These are phyloP conservation scores for Alternaria triticina DNA, from an alignment of 2,329 filamentous ascomycete species.

Conservation along the genomic window DNA sequence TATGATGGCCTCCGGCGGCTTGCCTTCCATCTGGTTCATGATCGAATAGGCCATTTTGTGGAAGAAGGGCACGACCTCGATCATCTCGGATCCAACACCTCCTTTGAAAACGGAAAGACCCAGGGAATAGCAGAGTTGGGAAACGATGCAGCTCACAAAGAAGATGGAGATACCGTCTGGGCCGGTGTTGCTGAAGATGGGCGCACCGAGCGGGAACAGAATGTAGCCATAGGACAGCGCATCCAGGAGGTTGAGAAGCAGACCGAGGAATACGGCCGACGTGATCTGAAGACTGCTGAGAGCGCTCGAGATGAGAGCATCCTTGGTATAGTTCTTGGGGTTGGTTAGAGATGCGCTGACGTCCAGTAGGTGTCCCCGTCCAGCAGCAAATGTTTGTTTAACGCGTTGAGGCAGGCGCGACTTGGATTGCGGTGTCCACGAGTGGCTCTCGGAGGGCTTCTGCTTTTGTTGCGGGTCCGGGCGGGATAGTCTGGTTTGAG, in stretches of 20 bases:
- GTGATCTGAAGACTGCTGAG: constrained; percentile 73
- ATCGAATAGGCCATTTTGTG: constrained; percentile 97
- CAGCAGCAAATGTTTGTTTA: constrained; percentile 21
- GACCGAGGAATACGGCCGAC: constrained; percentile 85
- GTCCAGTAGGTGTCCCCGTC: constrained; percentile 27
- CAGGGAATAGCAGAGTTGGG: constrained; percentile 86
- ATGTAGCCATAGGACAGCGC: constrained; percentile 91
- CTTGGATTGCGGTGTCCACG: constrained; percentile 33
- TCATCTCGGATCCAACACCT: constrained; percentile 94
- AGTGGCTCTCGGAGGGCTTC: constrained; percentile 8
- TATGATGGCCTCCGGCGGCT: constrained; percentile 83
- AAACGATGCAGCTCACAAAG: constrained; percentile 95
- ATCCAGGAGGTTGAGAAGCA: constrained; percentile 91
- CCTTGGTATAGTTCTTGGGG: constrained; percentile 75
- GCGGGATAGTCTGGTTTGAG: constrained; percentile 38
- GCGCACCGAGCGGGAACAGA: constrained; percentile 86
- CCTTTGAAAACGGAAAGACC: constrained; percentile 88
- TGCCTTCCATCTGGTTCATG: constrained; percentile 75
- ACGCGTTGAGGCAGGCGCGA: constrained; percentile 23
- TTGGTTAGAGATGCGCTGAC: constrained; percentile 54
- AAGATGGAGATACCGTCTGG: constrained; percentile 98
- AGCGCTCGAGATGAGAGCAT: constrained; percentile 67
- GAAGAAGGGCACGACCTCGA: constrained; percentile 98
- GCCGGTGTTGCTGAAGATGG: constrained; percentile 83
- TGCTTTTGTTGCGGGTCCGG: constrained; percentile 23